Base-by-base conservation (phyloP, 306 rosid species). In the Echinosophora koreensis region DNA sequence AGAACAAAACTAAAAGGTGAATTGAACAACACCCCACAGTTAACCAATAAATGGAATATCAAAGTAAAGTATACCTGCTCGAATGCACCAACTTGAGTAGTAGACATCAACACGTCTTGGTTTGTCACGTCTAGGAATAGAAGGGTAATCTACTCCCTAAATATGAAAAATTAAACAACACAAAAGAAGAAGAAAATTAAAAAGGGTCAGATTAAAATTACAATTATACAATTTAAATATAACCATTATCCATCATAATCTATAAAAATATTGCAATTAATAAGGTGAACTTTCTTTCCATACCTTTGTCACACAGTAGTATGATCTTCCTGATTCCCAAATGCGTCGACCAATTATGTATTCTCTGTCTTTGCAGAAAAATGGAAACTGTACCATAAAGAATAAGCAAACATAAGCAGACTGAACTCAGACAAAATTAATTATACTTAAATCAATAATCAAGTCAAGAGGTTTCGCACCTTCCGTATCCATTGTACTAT, bases 51-150 rank as follows among this genome's bases (percentile, higher is more conserved):
- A 55, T 39, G 60, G 69, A 61, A 41, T 3, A 4, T 17, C 50
- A 15, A 27, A 57, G 11, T 51, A 22, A 28, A 52, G 15, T 44
- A 63, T 66, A 88, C 92, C 94, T 54, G 92, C 89, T 70, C 89
- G 83, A 76, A 90, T 86, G 88, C 92, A 84, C 92, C 92, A 90
- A 80, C 92, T 90, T 60, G 94, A 90, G 87, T 84, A 86, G 61
- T 84, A 90, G 52, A 72, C 49, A 27, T 90, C 94, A 3, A 88
- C 94, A 0, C 92, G 90, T 68, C 86, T 80, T 8, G 86, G 89
- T 34, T 83, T 90, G 38, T 86, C 90, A 16, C 22, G 46, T 71
- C 73, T 86, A 50, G 89, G 84, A 35, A 90, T 27, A 59, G 85
- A 84, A 80, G 90, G 81, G 62, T 82, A 80, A 49, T 88, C 86